Evolutionary conservation across 129 eudicot species (phyloP), one percentile per base, ranked within the genome.

Genomic region (Flaveria robusta): DNA sequence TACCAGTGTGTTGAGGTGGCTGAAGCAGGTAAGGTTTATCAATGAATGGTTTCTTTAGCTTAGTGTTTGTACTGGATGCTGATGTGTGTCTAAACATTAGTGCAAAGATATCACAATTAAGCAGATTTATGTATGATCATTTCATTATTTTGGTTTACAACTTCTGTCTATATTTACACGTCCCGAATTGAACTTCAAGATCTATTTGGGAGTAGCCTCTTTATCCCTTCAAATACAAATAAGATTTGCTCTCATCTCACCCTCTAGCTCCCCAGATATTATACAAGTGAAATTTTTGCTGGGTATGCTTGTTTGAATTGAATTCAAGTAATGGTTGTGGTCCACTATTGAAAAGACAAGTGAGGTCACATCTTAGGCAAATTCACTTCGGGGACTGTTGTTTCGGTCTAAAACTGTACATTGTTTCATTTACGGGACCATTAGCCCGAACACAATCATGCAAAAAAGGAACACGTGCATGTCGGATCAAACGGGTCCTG

Each of bases 11-110:
- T 24, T 77, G 75, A 69, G 73, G 50, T 66, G 49, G 72, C 41
- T 15, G 74, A 50, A 66, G 70, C 56, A 12, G 62, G 59, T 77
- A 68, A 77, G 62, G 81, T 42, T 77, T 45, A 27, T 58, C 69
- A 16, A 23, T 26, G 69, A 29, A 27, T 68, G 68, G 46, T 66
- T 27, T 76, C 27, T 52, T 67, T 54, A 56, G 81, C 24, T 69
- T 78, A 47, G 63, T 69, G 20, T 58, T 70, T 7, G 64, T 78
- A 70, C 24, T 22, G 63, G 76, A 78, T 70, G 69, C 47, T 59
- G 37, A 78, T 70, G 82, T 70, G 51, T 70, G 62, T 70, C 49
- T 70, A 59, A 71, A 78, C 49, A 43, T 45, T 43, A 62, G 70
- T 70, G 14, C 82, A 16, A 56, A 42, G 31, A 56, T n/a, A 46